Evolutionary conservation across 2,329 filamentous ascomycete species (phyloP).

Genomic region (Zasmidium citrigriseum): DNA sequence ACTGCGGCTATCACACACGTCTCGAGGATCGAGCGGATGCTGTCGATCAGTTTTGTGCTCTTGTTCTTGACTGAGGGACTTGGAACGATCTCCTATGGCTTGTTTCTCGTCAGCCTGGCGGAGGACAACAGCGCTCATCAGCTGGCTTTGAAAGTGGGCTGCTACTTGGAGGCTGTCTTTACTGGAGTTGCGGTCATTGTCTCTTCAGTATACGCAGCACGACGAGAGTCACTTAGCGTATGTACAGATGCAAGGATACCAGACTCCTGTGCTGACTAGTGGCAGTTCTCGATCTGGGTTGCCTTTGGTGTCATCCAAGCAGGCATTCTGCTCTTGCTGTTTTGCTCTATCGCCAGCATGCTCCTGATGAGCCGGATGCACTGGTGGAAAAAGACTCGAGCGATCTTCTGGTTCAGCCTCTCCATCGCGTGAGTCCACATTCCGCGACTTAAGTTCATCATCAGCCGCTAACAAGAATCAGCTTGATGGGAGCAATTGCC

Average conservation of each 20-base stretch:
- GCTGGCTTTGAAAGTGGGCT: background rate
- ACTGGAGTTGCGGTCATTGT: slow-evolving; percentile 2
- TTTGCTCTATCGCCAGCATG: slow-evolving; percentile 5
- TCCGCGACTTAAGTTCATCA: background rate
- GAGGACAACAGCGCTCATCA: background rate
- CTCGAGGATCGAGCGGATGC: background rate
- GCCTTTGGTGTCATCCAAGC: slow-evolving; percentile 1
- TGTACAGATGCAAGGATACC: background rate
- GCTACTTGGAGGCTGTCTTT: background rate
- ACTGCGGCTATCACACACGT: background rate
- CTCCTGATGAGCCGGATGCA: background rate
- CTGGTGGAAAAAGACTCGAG: slow-evolving; percentile 5
- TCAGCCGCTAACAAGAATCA: background rate
- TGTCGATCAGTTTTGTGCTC: slow-evolving; percentile 3
- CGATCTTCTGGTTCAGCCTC: slow-evolving; percentile 2
- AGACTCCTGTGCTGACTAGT: background rate
- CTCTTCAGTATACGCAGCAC: background rate
- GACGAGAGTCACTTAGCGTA: background rate
- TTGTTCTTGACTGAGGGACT: slow-evolving; percentile 3
- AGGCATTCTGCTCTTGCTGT: background rate
- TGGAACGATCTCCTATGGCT: slow-evolving; percentile 3
- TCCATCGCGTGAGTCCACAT: background rate
- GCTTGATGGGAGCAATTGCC: slow-evolving; percentile 1
- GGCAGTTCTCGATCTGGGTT: slow-evolving; percentile 1
- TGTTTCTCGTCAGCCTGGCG: slow-evolving; percentile 2